phyloP scores from a whole-genome alignment of 2,329 filamentous ascomycete genomes.

The Gnomoniopsis smithogilvyi region DNA sequence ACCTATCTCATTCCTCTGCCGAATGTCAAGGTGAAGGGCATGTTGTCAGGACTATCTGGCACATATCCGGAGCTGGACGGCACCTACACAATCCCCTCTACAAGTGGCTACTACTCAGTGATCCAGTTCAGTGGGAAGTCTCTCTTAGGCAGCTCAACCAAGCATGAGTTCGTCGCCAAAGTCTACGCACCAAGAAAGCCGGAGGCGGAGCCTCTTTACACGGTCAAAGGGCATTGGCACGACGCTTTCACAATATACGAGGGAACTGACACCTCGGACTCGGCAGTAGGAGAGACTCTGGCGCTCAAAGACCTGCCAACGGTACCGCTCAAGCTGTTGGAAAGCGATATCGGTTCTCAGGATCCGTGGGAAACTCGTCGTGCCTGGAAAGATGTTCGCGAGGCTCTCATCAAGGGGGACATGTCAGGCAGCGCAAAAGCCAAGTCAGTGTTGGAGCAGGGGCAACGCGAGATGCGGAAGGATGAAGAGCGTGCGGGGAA shows the following conservation, averaged over 20 bases:
- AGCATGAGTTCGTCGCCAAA: constrained; percentile 24
- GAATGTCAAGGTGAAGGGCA: constrained; percentile 22
- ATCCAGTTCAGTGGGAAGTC: constrained; percentile 22
- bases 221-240: constrained; percentile 26
- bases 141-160: constrained; percentile 15
- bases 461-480: constrained; percentile 10
- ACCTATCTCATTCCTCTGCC: constrained; percentile 27
- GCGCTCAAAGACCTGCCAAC: constrained; percentile 8
- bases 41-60: constrained; percentile 17
- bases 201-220: constrained; percentile 23
- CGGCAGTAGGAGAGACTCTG: background rate
- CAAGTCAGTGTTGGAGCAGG: constrained; percentile 12
- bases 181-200: constrained; percentile 18
- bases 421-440: constrained; percentile 11
- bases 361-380: constrained; percentile 14
- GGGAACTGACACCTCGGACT: constrained; percentile 2
- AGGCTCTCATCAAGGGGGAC: constrained; percentile 5
- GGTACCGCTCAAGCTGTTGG: constrained; percentile 6
- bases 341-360: constrained; percentile 3
- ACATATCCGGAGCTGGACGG: constrained; percentile 26
- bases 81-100: constrained; percentile 25
- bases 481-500: constrained; percentile 1
- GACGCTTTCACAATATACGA: constrained; percentile 22
- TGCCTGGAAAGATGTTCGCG: constrained; percentile 10
- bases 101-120: constrained; percentile 25